Conservation (phyloP, 2,329 filamentous ascomycete species). For the Blastomyces parvus region DNA sequence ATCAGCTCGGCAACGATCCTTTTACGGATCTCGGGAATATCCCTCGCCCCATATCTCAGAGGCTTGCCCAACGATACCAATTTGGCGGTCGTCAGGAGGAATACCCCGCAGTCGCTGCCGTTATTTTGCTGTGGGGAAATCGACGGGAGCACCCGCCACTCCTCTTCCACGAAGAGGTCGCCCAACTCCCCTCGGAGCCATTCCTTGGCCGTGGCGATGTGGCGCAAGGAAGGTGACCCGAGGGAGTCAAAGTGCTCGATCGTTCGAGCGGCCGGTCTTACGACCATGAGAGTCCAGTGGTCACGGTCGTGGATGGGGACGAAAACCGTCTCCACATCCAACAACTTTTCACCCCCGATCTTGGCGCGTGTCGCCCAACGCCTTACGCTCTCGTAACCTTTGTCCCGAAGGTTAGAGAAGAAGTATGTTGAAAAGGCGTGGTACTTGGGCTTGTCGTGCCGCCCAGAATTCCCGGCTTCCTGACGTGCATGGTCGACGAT, state of each 20-base stretch:
- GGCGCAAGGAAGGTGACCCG: slow-evolving; percentile 24
- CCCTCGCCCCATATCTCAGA: slow-evolving; percentile 31
- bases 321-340: slow-evolving; percentile 40
- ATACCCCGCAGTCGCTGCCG: slow-evolving; percentile 43
- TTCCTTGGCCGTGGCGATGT: slow-evolving; percentile 30
- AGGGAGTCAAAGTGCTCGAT: slow-evolving; percentile 43
- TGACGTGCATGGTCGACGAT: slow-evolving; percentile 32
- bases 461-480: slow-evolving; percentile 25
- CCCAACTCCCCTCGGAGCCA: slow-evolving; percentile 39
- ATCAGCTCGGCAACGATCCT: slow-evolving; percentile 42
- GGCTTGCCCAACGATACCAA: slow-evolving; percentile 38
- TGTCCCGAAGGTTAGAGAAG: slow-evolving; percentile 34
- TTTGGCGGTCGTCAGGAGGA: slow-evolving; percentile 41
- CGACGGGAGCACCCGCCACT: slow-evolving; percentile 36
- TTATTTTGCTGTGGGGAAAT: slow-evolving; percentile 39
- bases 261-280: slow-evolving; percentile 34
- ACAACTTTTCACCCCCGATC: slow-evolving; percentile 36
- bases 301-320: slow-evolving; percentile 38
- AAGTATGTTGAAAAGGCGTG: slow-evolving; percentile 40
- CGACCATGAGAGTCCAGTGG: slow-evolving; percentile 43
- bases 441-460: slow-evolving; percentile 28
- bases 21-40: slow-evolving; percentile 34
- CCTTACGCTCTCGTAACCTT: slow-evolving; percentile 31
- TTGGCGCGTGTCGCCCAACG: slow-evolving; percentile 41
- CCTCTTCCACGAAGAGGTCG: slow-evolving; percentile 30